Evolutionary conservation across 306 rosid species (phyloP), one percentile per base, ranked within the genome.

Genomic region (Aeschynomene evenia): DNA sequence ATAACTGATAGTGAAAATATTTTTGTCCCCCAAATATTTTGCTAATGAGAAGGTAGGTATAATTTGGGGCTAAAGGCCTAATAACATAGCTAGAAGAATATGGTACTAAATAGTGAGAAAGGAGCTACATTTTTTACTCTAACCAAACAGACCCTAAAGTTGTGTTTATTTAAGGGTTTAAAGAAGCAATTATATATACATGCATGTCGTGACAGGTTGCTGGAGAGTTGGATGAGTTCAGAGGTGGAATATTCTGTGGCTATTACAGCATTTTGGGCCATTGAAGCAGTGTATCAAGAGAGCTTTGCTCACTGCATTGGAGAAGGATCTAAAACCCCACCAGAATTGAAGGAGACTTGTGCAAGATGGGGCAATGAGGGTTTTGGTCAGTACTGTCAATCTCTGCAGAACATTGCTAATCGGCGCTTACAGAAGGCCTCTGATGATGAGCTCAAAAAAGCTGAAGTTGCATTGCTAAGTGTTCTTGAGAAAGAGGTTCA

Each of bases 231-330:
- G 51, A 85, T 76, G 87, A 79, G 81, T 23, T 79, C 84, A 9
- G 92, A 88, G 0, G 81, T 82, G 57, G 87, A 85, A 31, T 93
- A 82, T 53, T 66, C 81, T 8, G 97, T 82, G 72, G 89, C 82
- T 3, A 81, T 93, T 2, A 80, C 96, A 20, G 86, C 90, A 6
- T 77, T 83, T 65, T 93, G 98, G 98, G 86, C 76, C 56, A 86
- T 90, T 36, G 98, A 90, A 74, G 78, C 82, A 4, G 98, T 93
- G 68, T 93, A 93, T 78, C 96, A 86, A 28, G 87, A 84, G 80
- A 93, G 98, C 81, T 93, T 90, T 80, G 88, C 91, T 0, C 71
- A 82, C 43, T 87, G 96, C 37, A 66, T 88, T 67, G 91, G 68
- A 66, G 87, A 88, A 20, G 97, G 85, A 4, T 82, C 94, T 4